Evolutionary conservation across 805 yeast species (phyloP).

Genomic region (Kluyveromyces dobzhanskii): DNA sequence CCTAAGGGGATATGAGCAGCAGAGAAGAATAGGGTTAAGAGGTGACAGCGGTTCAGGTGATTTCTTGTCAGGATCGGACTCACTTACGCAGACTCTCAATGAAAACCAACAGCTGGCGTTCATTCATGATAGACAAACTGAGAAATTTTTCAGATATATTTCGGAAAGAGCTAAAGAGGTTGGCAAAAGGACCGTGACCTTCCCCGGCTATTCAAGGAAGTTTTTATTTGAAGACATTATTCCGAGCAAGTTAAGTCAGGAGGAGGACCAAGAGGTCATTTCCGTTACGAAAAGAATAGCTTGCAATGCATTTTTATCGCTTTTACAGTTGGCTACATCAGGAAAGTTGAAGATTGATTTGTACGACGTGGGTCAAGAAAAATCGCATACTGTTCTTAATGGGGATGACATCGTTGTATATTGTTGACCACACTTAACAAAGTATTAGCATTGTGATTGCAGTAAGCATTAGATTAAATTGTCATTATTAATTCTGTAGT

Average conservation of each 20-base stretch:
- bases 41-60: slow-evolving; percentile 2
- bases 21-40: slow-evolving; percentile 5
- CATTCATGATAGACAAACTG: slow-evolving; percentile 20
- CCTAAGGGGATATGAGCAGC: slow-evolving; percentile 6
- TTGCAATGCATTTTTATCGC: slow-evolving; percentile 25
- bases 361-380: background rate
- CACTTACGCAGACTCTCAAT: background rate
- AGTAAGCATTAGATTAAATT: too few relatives aligned
- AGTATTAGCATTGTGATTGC: too few relatives aligned
- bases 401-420: slow-evolving; percentile 15
- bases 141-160: slow-evolving; percentile 24
- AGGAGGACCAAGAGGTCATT: slow-evolving; percentile 3
- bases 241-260: slow-evolving; percentile 17
- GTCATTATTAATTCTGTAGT: too few relatives aligned
- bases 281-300: slow-evolving; percentile 19
- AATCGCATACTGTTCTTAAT: slow-evolving; percentile 7
- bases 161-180: slow-evolving; percentile 15
- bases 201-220: slow-evolving; percentile 14
- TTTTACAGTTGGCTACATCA: slow-evolving; percentile 21
- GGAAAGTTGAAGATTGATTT: slow-evolving; percentile 12
- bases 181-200: slow-evolving; percentile 15
- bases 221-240: slow-evolving; percentile 22
- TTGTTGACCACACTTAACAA: slow-evolving; percentile 2
- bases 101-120: slow-evolving; percentile 4
- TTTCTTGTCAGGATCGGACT: slow-evolving; percentile 2